phyloP scores from a whole-genome alignment of 306 rosid species.

The Cicer pinnatifidum region DNA sequence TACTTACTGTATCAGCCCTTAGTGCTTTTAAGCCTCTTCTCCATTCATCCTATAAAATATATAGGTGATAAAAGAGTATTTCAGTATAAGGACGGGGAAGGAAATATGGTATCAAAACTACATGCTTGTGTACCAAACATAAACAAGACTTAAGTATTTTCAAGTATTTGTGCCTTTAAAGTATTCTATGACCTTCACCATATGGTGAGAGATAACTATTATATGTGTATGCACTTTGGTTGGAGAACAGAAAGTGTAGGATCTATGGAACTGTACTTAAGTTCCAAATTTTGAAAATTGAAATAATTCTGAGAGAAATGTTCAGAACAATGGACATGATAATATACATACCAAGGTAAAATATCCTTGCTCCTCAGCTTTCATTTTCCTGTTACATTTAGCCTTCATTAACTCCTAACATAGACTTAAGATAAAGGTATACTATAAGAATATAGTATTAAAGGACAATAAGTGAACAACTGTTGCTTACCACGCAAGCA shows the following conservation, averaged over 20 bases:
- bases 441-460: conserved; percentile 36
- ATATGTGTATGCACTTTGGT: neutral
- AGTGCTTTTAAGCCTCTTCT: conserved; percentile 86
- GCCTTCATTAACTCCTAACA: conserved; percentile 51
- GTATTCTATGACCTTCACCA: neutral
- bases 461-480: conserved; percentile 21
- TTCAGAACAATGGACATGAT: conserved; percentile 36
- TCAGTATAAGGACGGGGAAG: conserved; percentile 37
- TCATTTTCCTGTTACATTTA: conserved; percentile 85
- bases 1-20: conserved; percentile 82
- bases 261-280: neutral
- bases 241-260: neutral
- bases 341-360: conserved; percentile 71
- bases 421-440: conserved; percentile 31
- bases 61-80: conserved; percentile 25
- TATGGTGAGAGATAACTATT: neutral
- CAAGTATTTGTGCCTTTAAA: neutral
- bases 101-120: conserved; percentile 21
- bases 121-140: conserved; percentile 26
- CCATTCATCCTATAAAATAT: conserved; percentile 86
- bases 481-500: conserved; percentile 93
- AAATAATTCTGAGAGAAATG: conserved; percentile 24
- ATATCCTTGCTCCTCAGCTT: conserved; percentile 92
- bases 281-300: neutral
- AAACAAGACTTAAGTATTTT: neutral